Evolutionary conservation across 805 yeast genomes (phyloP), one percentile per base, ranked within the genome.

Genomic region (Vanderwaltozyma yarrowii): DNA sequence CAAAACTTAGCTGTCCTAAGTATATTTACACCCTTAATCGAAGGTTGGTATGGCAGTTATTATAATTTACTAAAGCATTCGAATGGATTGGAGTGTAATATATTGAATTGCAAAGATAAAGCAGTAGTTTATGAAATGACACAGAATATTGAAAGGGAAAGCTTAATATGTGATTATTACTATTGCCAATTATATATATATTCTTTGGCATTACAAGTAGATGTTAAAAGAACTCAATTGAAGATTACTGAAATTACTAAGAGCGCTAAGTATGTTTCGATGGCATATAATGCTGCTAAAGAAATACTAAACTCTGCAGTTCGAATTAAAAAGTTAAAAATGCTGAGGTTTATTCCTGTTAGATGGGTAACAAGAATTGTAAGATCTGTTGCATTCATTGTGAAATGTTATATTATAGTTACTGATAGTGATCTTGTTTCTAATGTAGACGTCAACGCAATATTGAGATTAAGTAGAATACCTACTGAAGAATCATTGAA

Each of bases 361-460:
- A 66, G 95, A 45, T 87, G 96, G 95, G 78, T 82, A 6, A 80
- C 84, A 0, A 69, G 95, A 37, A 76, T 86, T 20, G 87, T 88
- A 16, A 75, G 89, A 49, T 84, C 96, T 0, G 86, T 86, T 11
- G 92, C 95, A 2, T 88, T 87, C 55, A 71, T 89, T 37, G 92
- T 89, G 12, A 89, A 88, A 60, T 83, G 94, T 52, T 77, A 84
- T 51, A 56, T 80, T 45, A 79, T 85, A 0, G 63, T 81, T 21
- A 74, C 82, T 0, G 52, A 44, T 7, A 46, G 46, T 43, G 52
- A 49, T 15, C 41, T 44, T 14, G 40, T 46, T 33, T 54, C 63
- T 33, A 71, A 69, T 45, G 46, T 54, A 9, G 54, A 59, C 35
- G 52, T 62, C 1, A 66, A 74, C 5, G 67, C 78, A 0, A 66